These are phyloP conservation scores for Silene noctiflora DNA, from an alignment of 179 eudicot species.

Conservation along the genomic window DNA sequence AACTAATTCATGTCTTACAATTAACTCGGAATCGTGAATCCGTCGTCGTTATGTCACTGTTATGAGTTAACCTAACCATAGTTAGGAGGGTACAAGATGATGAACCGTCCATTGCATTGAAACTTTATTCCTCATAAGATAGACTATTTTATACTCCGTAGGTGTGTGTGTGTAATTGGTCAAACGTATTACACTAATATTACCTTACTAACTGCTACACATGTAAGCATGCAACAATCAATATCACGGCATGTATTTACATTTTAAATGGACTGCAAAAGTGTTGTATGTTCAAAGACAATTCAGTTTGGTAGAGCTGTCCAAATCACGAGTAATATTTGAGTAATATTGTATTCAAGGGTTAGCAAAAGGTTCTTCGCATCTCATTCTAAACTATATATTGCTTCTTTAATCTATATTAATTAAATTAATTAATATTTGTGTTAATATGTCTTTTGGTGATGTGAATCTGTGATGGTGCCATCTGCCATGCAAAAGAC, in stretches of 20 bases:
- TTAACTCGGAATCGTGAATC: no score
- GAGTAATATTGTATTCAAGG: background rate
- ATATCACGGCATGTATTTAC: background rate
- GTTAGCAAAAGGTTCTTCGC: slow-evolving; percentile 2
- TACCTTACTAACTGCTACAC: background rate
- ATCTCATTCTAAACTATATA: slow-evolving; percentile 1
- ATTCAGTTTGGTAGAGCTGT: background rate
- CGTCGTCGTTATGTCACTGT: no score
- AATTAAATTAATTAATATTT: no score
- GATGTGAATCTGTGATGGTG: background rate
- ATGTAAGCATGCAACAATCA: background rate
- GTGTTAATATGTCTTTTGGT: background rate
- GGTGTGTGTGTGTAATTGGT: background rate
- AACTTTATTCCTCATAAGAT: background rate
- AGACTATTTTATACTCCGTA: no score
- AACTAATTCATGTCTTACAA: no score
- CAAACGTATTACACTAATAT: background rate
- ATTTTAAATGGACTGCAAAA: background rate
- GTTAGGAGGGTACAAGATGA: no score
- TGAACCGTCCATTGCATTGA: background rate
- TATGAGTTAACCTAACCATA: no score
- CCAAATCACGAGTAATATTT: background rate
- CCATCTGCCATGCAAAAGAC: background rate
- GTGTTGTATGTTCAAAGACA: background rate
- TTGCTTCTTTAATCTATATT: no score